Evolutionary conservation across 352 stramenopile genomes (phyloP).

Genomic region (Globisporangium iwayamae): DNA sequence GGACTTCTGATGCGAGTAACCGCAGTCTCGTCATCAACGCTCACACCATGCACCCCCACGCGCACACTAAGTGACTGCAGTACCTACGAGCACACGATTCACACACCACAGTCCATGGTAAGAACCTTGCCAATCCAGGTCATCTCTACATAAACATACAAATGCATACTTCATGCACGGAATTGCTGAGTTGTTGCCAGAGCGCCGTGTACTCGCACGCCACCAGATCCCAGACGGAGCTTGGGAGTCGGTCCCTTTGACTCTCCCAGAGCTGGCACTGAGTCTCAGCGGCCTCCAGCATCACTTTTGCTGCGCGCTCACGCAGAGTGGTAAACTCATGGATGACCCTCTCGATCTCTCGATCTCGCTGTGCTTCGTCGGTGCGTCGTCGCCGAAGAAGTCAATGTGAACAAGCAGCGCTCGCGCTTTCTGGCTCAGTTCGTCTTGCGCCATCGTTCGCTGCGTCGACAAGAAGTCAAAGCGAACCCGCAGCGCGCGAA

Average conservation of each 20-base stretch:
- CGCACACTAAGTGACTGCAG: neutral
- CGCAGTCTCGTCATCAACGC: neutral
- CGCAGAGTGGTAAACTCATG: constrained; percentile 44
- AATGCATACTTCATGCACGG: constrained; percentile 32
- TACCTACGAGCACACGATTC: neutral
- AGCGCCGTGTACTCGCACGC: constrained; percentile 36
- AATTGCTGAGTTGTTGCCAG: constrained; percentile 30
- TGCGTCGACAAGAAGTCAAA: constrained; percentile 55
- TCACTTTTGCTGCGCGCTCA: constrained; percentile 31
- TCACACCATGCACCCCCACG: neutral
- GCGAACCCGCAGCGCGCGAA: constrained; percentile 25
- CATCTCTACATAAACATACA: neutral
- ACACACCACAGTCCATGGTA: neutral
- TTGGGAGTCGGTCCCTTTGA: constrained; percentile 26
- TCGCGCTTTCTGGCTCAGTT: constrained; percentile 39
- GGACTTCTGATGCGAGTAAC: neutral
- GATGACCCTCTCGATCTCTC: constrained; percentile 53
- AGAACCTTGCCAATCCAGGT: neutral
- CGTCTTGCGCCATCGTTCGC: constrained; percentile 35
- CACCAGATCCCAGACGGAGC: constrained; percentile 28
- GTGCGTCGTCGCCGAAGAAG: constrained; percentile 47
- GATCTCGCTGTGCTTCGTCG: constrained; percentile 51
- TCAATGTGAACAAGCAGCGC: constrained; percentile 36
- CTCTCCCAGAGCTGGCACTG: constrained; percentile 51
- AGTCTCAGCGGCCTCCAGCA: constrained; percentile 42